phyloP scores from a whole-genome alignment of 805 yeast species.

The Hanseniaspora lachancei region DNA sequence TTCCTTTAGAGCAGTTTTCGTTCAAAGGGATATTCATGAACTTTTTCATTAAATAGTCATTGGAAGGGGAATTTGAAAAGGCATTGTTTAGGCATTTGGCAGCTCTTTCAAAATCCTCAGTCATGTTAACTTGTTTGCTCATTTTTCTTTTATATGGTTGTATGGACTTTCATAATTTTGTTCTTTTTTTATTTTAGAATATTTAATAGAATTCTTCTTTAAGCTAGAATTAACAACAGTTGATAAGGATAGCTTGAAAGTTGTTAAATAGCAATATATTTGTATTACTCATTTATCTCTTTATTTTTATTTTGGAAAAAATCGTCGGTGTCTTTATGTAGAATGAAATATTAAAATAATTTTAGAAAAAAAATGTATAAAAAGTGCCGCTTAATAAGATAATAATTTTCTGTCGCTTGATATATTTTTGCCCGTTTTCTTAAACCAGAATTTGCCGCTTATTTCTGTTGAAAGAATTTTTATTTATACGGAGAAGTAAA shows the following conservation, averaged over 20 bases:
- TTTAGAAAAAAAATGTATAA: neutral
- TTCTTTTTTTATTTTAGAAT: neutral
- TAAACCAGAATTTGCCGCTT: neutral
- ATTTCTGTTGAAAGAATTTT: no score
- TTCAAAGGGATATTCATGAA: slow-evolving; percentile 13
- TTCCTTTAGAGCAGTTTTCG: slow-evolving; percentile 4
- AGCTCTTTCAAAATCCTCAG: slow-evolving; percentile 14
- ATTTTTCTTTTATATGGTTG: neutral
- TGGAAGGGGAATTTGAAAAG: slow-evolving; percentile 10
- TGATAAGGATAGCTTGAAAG: no score
- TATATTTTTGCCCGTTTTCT: neutral
- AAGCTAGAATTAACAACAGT: neutral
- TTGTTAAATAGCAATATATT: no score
- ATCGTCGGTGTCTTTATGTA: neutral
- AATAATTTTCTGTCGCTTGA: neutral
- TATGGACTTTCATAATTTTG: neutral
- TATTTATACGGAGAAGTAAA: no score
- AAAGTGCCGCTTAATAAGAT: neutral
- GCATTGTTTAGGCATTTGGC: slow-evolving; percentile 9
- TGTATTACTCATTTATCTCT: no score
- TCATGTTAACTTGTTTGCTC: slow-evolving; percentile 15
- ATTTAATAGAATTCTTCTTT: no score
- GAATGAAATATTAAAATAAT: neutral
- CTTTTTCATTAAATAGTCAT: slow-evolving; percentile 14
- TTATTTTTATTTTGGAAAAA: no score